Percentiles rank a stretch among this genome's conserved stretches.
Conservation (phyloP, 345 rosid species). For the Cochlearia excelsa region DNA sequence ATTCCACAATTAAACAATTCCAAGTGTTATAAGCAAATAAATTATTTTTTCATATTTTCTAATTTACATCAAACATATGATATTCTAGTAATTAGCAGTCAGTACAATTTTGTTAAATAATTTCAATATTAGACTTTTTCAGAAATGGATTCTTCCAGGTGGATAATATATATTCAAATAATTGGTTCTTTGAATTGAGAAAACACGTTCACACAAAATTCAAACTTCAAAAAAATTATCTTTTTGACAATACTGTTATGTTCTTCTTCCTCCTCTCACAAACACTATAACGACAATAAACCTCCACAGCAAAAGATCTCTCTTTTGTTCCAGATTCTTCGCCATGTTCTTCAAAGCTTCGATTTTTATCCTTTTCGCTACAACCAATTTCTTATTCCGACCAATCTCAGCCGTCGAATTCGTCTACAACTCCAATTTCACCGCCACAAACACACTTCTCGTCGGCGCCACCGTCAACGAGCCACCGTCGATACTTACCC, state of each 20-base stretch:
- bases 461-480: conserved; percentile 49
- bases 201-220: too few relatives aligned
- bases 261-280: conserved; percentile 9
- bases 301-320: too few relatives aligned
- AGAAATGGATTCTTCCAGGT: too few relatives aligned
- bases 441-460: conserved; percentile 42
- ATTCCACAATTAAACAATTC: too few relatives aligned
- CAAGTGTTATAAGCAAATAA: too few relatives aligned
- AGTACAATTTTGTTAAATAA: too few relatives aligned
- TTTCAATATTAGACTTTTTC: too few relatives aligned
- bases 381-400: conserved; percentile 13
- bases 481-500: conserved; percentile 45
- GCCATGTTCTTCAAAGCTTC: conserved; percentile 23
- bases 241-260: neutral
- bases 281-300: neutral
- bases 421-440: conserved; percentile 63
- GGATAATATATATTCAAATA: neutral
- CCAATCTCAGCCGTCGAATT: conserved; percentile 43
- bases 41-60: too few relatives aligned
- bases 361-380: neutral
- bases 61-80: too few relatives aligned
- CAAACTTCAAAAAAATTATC: too few relatives aligned
- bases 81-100: too few relatives aligned
- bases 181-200: conserved; percentile 4
- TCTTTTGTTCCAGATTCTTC: neutral